Evolutionary conservation across 2,329 filamentous ascomycete genomes (phyloP).

Genomic region (Podosphaera fusca): DNA sequence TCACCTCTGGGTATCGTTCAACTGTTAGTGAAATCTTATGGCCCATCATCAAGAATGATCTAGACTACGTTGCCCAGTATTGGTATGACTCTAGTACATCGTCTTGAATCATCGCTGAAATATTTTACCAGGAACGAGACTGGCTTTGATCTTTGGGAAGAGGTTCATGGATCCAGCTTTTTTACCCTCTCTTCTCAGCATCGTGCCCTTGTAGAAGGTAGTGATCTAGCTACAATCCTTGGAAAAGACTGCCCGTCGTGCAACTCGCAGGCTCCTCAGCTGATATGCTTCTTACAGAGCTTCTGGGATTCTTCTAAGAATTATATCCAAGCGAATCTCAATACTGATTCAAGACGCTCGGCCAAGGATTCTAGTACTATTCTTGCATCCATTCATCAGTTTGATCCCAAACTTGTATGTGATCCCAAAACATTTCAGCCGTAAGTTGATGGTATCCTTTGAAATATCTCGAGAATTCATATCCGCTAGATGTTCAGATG

Average conservation of each 20-base stretch:
- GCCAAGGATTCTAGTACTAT: constrained; percentile 54
- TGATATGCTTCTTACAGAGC: constrained; percentile 49
- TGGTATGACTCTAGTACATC: constrained; percentile 21
- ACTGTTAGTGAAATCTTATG: constrained; percentile 31
- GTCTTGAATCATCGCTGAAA: background rate
- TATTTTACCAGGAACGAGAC: constrained; percentile 20
- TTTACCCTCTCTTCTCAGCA: constrained; percentile 53
- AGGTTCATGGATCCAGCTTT: constrained; percentile 53
- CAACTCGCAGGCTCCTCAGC: constrained; percentile 39
- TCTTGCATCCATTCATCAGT: constrained; percentile 40
- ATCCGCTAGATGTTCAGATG: constrained; percentile 14
- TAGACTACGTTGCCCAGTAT: constrained; percentile 52
- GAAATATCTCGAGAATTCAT: background rate
- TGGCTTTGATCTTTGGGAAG: constrained; percentile 65
- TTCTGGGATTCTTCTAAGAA: constrained; percentile 41
- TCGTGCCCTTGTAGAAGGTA: constrained; percentile 45
- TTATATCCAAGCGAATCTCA: constrained; percentile 49
- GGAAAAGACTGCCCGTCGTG: constrained; percentile 37
- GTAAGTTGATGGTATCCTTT: constrained; percentile 16
- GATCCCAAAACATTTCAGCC: constrained; percentile 56
- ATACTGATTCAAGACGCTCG: constrained; percentile 33
- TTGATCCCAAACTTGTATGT: constrained; percentile 43
- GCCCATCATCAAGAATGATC: constrained; percentile 55
- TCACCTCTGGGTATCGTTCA: constrained; percentile 31
- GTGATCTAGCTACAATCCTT: constrained; percentile 37